Evolutionary conservation across 2,329 filamentous ascomycete genomes (phyloP), one percentile per base, ranked within the genome.

Genomic region (Ophidiomyces ophidiicola): DNA sequence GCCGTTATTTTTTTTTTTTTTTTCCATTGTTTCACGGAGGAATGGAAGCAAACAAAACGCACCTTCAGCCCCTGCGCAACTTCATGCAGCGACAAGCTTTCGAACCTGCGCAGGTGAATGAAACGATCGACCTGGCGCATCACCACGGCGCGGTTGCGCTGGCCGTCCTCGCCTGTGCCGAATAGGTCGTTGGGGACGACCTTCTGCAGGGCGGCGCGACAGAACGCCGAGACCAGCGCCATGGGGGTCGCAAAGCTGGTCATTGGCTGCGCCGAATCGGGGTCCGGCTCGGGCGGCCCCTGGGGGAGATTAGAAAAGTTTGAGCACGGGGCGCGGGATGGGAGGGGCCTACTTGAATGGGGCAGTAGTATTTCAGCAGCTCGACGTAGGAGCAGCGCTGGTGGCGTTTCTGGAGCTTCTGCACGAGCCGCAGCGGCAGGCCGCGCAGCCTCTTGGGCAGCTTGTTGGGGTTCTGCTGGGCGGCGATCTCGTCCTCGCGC

Each of bases 311-410:
- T n/a, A n/a, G n/a, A n/a, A n/a, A n/a, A n/a, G n/a, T n/a, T n/a
- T n/a, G n/a, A n/a, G n/a, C n/a, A n/a, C n/a, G n/a, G n/a, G n/a
- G n/a, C n/a, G n/a, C n/a, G n/a, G n/a, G n/a, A n/a, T n/a, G n/a
- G n/a, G n/a, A n/a, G n/a, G n/a, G 49, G 50, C 61, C 48, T 55
- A 69, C 68, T 44, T 56, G 49, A 49, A 57, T 45, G 37, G 85
- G 79, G 55, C 90, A 98, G 56, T 96, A 85, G 59, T 94, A 70
- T 11, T 76, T 70, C 18, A 98, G 61, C 32, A 96, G 63, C 46
- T 80, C 72, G n/a, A 69, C 66, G 57, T 94, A 96, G 0, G 86
- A 75, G 55, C 87, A 96, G 15, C 74, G 72, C 11, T 64, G 59
- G 53, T 94, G 84, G 10, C 79, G 67, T 42, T 72, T 68, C 46